phyloP scores from a whole-genome alignment of 1,139 yeast genomes.

The Kurtzmaniella quercitrusa region DNA sequence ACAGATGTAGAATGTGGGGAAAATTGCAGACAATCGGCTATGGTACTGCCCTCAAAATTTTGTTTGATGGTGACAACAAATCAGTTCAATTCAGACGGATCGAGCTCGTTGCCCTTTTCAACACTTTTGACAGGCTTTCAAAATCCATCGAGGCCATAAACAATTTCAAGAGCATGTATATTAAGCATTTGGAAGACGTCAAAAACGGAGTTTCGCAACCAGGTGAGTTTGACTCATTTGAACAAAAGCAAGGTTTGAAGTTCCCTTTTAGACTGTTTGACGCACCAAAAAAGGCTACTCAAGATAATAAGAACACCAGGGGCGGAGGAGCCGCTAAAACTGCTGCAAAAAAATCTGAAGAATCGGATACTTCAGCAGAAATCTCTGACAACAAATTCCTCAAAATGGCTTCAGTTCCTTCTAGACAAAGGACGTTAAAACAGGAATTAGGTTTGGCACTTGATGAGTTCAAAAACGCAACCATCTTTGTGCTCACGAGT shows the following conservation, averaged over 20 bases:
- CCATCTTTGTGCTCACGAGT: constrained; percentile 61
- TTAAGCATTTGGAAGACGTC: constrained; percentile 40
- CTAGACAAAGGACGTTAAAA: constrained; percentile 21
- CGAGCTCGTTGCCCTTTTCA: constrained; percentile 84
- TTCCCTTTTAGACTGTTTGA: constrained; percentile 35
- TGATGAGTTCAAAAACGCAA: constrained; percentile 56
- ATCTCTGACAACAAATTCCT: constrained; percentile 3
- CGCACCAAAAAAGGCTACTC: constrained; percentile 10
- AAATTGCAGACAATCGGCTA: constrained; percentile 95
- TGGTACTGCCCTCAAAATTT: constrained; percentile 88
- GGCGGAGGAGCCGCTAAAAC: constrained; percentile 5
- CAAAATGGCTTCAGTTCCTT: constrained; percentile 7
- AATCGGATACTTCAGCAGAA: background rate
- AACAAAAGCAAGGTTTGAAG: constrained; percentile 27
- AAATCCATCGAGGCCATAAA: constrained; percentile 76
- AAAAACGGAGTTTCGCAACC: constrained; percentile 37
- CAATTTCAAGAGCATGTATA: constrained; percentile 60
- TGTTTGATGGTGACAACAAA: constrained; percentile 60
- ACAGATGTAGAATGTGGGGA: constrained; percentile 97
- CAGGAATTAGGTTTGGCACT: constrained; percentile 53
- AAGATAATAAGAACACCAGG: constrained; percentile 10
- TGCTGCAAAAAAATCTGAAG: constrained; percentile 5
- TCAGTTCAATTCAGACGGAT: constrained; percentile 63
- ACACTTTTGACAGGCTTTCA: constrained; percentile 88
- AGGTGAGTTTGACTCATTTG: constrained; percentile 36